Evolutionary conservation across 805 yeast species (phyloP), one percentile per base, ranked within the genome.

Genomic region (Isabelozyma gotoi): DNA sequence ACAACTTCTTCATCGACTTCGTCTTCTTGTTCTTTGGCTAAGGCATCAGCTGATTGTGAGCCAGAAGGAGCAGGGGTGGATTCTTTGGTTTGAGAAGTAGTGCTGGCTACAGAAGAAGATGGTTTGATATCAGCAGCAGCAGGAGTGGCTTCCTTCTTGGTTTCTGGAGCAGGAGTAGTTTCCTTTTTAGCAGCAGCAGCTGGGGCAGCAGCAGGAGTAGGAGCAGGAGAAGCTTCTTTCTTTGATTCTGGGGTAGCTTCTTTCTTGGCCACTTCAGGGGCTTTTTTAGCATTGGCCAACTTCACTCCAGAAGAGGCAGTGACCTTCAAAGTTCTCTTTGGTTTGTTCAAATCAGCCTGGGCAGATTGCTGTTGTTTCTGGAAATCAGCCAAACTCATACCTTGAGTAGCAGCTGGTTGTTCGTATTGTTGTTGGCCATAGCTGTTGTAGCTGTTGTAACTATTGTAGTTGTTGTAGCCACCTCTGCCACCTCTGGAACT

Each of bases 1-100:
- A 94, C 89, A 51, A 91, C 80, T 55, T 85, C 94, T 59, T 87
- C 87, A 63, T 92, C 97, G 44, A 91, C 76, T 57, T 78, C 81
- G 32, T 86, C 92, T 61, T 86, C 96, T 65, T 82, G 89, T 59
- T 83, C 88, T 52, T 78, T 81, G 52, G 68, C 70, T 27, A 82
- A 53, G 5, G 78, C 73, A 46, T 80, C 88, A n/a, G 80, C 73
- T 37, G 65, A 50, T 15, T 48, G 34, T 16, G 43, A 33, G 19
- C 44, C 57, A 8, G 63, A 50, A 14, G 62, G 57, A 18, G 56
- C 63, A 34, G 59, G 55, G 19, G 62, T 56, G 6, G 41, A 7
- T 60, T 65, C 19, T 59, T 49, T 35, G 60, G 54, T 44, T n/a
- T n/a, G n/a, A n/a, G n/a, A n/a, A n/a, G n/a, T n/a, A n/a, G n/a